Percentiles rank a stretch among this genome's conserved stretches.
Conservation (phyloP, 75 land plant genomes). For the Sequoiadendron giganteum region DNA sequence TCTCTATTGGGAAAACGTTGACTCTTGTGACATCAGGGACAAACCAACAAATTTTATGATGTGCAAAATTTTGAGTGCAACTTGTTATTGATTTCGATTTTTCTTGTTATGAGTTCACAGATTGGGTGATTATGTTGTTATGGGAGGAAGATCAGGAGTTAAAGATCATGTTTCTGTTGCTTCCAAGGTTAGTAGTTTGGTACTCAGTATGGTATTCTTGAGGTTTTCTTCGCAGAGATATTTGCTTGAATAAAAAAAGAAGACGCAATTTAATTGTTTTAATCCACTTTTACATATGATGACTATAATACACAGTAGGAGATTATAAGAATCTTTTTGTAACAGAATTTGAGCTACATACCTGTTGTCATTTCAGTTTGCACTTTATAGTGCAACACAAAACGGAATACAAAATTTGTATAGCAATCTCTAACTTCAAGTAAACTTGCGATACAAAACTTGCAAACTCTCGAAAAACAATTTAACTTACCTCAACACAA, state of each 20-base stretch:
- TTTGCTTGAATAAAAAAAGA: background rate
- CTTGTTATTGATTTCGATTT: background rate
- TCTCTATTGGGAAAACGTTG: background rate
- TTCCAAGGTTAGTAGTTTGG: constrained; percentile 61
- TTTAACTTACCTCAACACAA: no score
- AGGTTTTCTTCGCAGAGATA: background rate
- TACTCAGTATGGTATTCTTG: background rate
- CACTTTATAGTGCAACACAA: no score
- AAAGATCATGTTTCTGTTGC: constrained; percentile 81
- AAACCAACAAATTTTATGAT: background rate
- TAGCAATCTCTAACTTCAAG: no score
- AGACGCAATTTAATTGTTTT: background rate
- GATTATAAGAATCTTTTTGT: no score
- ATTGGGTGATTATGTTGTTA: constrained; percentile 81
- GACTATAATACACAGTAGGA: background rate
- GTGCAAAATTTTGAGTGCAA: background rate
- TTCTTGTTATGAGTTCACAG: constrained; percentile 28
- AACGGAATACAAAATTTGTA: no score
- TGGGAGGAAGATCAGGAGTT: constrained; percentile 84
- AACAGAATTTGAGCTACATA: no score
- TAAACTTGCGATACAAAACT: no score
- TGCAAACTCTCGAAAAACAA: no score
- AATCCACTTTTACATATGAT: background rate
- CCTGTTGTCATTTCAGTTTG: no score
- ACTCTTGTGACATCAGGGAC: background rate